Percentiles rank a stretch among this genome's conserved stretches.
These are phyloP conservation scores for Neonectria punicea DNA, from an alignment of 2,329 filamentous ascomycete species.

Conservation along the genomic window DNA sequence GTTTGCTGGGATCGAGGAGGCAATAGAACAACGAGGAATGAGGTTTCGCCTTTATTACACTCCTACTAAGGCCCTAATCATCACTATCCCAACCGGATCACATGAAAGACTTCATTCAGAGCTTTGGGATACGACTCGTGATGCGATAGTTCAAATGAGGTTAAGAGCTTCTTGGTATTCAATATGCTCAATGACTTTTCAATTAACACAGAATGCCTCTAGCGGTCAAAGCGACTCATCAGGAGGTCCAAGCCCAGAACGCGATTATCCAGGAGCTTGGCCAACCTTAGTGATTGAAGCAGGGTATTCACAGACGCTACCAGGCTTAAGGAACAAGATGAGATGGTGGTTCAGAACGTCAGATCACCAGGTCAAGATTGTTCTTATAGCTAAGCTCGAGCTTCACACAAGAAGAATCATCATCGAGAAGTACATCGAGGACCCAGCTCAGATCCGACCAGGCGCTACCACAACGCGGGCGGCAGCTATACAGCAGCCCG, in stretches of 20 bases:
- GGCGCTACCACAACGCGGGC: background rate
- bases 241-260: background rate
- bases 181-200: background rate
- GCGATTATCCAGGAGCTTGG: background rate
- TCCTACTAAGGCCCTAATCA: background rate
- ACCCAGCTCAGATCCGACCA: background rate
- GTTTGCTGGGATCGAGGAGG: background rate
- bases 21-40: background rate
- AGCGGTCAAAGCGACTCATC: background rate
- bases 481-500: background rate
- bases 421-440: background rate
- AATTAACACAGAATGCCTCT: background rate
- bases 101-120: background rate
- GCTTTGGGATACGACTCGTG: background rate
- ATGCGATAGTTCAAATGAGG: background rate
- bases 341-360: no score
- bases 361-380: no score
- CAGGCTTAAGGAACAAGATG: no score
- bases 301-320: no score
- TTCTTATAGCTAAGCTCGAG: no score
- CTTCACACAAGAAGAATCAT: background rate
- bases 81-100: background rate
- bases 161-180: background rate
- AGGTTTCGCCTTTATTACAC: background rate
- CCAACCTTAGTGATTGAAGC: no score